A percentile compares a stretch with the other conserved stretches of the same genome.
Conservation (phyloP, 1,284 basidiomycete species). For the Heterobasidion parviporum region DNA sequence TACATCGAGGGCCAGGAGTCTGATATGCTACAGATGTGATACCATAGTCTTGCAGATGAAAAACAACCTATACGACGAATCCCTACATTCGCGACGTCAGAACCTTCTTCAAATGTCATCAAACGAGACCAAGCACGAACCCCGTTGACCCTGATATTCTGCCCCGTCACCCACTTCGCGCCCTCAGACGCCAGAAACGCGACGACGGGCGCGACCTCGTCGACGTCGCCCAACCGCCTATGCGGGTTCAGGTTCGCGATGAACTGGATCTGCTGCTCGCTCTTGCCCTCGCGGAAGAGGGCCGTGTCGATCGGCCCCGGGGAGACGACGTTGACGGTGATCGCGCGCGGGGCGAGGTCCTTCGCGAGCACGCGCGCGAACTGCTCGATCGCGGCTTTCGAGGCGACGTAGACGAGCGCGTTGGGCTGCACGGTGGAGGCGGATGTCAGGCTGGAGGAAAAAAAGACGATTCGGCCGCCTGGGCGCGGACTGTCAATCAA, state of each 20-base stretch:
- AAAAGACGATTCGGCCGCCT: constrained; percentile 44
- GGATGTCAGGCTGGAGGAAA: constrained; percentile 36
- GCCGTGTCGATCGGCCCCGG: constrained; percentile 42
- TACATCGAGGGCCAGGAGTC: no score
- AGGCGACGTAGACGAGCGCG: constrained; percentile 36
- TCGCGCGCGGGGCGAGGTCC: constrained; percentile 34
- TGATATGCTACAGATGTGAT: no score
- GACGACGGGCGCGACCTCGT: constrained; percentile 41
- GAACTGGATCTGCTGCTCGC: constrained; percentile 30
- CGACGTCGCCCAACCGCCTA: constrained; percentile 33
- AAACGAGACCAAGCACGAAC: constrained; percentile 15
- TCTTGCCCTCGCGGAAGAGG: constrained; percentile 38
- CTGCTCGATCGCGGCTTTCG: constrained; percentile 46
- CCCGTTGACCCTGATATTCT: constrained; percentile 41
- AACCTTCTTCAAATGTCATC: not conserved
- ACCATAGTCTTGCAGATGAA: no score
- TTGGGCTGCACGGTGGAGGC: constrained; percentile 32
- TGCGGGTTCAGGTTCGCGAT: constrained; percentile 34
- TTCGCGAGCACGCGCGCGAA: constrained; percentile 41
- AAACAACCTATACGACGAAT: not conserved
- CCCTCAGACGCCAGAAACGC: constrained; percentile 39
- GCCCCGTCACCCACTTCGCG: constrained; percentile 42
- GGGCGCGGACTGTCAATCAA: constrained; percentile 13
- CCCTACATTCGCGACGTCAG: not conserved
- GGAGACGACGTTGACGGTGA: constrained; percentile 45